Conservation (phyloP, 2,329 filamentous ascomycete genomes). For the Trichoderma atrobrunneum region DNA sequence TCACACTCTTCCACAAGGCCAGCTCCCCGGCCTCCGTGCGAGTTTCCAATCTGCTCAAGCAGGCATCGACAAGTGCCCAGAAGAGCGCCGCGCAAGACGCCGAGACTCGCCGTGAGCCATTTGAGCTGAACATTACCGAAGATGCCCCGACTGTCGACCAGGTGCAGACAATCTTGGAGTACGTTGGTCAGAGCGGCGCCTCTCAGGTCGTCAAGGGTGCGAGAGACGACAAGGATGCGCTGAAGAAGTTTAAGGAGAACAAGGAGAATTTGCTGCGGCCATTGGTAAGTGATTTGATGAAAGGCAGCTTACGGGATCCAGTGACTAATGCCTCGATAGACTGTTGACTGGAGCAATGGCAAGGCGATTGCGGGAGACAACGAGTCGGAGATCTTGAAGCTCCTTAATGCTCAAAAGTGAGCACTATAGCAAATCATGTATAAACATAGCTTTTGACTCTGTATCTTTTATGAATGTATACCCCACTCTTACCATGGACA, state of each 20-base stretch:
- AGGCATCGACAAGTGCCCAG: constrained; percentile 67
- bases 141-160: constrained; percentile 77
- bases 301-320: background rate
- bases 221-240: constrained; percentile 68
- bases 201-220: constrained; percentile 69
- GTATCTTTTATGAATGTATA: constrained; percentile 17
- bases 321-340: constrained; percentile 30
- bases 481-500: constrained; percentile 13
- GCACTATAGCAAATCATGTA: constrained; percentile 1
- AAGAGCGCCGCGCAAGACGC: constrained; percentile 66
- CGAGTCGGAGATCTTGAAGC: constrained; percentile 84
- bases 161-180: constrained; percentile 78
- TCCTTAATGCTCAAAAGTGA: constrained; percentile 60
- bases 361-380: constrained; percentile 73
- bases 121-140: constrained; percentile 84
- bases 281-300: constrained; percentile 56
- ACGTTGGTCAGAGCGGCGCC: constrained; percentile 65
- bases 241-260: constrained; percentile 73
- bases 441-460: constrained; percentile 20
- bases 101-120: constrained; percentile 58
- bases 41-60: constrained; percentile 74
- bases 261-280: constrained; percentile 68
- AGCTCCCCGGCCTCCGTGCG: constrained; percentile 68
- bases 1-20: constrained; percentile 94
- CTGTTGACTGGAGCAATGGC: constrained; percentile 93